phyloP scores from a whole-genome alignment of 352 stramenopile genomes.

The Pythium dissotocum region DNA sequence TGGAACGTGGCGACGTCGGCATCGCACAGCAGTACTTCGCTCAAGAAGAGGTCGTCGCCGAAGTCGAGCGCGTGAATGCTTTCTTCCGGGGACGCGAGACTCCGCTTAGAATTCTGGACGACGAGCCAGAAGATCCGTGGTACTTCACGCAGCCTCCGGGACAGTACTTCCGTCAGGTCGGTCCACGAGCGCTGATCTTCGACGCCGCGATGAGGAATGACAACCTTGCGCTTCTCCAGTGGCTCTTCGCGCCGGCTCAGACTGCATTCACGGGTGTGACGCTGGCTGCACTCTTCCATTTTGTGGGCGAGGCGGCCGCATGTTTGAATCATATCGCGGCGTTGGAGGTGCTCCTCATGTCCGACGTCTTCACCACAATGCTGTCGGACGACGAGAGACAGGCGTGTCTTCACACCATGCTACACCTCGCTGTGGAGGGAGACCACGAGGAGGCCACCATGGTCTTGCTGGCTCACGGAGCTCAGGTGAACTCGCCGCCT shows the following conservation, averaged over 20 bases:
- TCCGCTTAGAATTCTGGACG: conserved; percentile 12
- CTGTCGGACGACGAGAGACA: conserved; percentile 1
- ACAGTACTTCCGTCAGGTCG: conserved; percentile 1
- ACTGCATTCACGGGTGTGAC: not conserved
- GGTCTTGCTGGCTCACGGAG: conserved; percentile 18
- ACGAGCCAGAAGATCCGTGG: conserved; percentile 14
- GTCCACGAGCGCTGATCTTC: not conserved
- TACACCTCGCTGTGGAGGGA: conserved; percentile 14
- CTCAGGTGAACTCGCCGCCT: conserved; percentile 3
- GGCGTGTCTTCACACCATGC: conserved; percentile 6
- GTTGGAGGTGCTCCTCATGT: conserved; percentile 17
- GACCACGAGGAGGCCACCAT: conserved; percentile 3
- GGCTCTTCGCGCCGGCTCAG: not conserved
- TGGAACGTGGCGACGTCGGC: conserved; percentile 3
- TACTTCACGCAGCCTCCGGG: conserved; percentile 8
- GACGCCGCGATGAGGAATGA: not conserved
- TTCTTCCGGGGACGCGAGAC: conserved; percentile 12
- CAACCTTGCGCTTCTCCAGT: not conserved
- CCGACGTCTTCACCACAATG: conserved; percentile 3
- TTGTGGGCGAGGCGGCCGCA: conserved; percentile 8
- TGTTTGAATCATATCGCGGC: conserved; percentile 14
- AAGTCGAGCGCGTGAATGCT: conserved; percentile 10
- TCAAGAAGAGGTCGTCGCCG: conserved; percentile 8
- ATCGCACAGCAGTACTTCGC: conserved; percentile 15
- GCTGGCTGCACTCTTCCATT: conserved; percentile 17